Evolutionary conservation across 305 asterid species (phyloP).

Genomic region (Fraxinus albicans): DNA sequence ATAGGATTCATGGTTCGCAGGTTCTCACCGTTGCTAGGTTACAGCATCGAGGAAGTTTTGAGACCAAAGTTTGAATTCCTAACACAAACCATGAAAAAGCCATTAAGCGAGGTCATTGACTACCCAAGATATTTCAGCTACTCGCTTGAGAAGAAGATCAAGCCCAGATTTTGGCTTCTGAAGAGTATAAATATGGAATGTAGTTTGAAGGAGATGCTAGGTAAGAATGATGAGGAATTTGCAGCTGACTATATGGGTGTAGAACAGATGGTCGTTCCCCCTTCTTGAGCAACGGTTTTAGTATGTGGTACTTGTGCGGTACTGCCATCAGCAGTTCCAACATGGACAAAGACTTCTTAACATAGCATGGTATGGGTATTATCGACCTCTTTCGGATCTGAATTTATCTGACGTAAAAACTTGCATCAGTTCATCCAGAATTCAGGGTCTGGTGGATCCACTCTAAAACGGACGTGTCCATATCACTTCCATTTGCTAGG

Average conservation of each 20-base stretch:
- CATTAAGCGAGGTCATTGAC: constrained; percentile 61
- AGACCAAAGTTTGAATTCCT: constrained; percentile 81
- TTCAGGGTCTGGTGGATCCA: not conserved
- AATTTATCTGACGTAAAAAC: not conserved
- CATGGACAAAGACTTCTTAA: not conserved
- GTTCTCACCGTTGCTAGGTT: constrained; percentile 87
- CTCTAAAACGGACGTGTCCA: not conserved
- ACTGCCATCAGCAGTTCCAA: not conserved
- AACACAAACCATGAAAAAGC: constrained; percentile 59
- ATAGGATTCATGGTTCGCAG: constrained; percentile 65
- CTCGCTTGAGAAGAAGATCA: constrained; percentile 90
- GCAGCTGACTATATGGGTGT: constrained; percentile 55
- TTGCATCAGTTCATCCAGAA: not conserved
- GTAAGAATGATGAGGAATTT: constrained; percentile 85
- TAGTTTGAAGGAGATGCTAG: constrained; percentile 75
- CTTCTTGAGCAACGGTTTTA: constrained; percentile 23
- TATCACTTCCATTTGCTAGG: not conserved
- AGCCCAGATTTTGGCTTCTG: constrained; percentile 73
- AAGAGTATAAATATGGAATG: constrained; percentile 55
- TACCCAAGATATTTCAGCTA: constrained; percentile 94
- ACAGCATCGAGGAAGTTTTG: constrained; percentile 72
- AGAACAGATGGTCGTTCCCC: constrained; percentile 42
- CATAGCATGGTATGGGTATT: not conserved
- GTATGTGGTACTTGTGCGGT: not conserved
- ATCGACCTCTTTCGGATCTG: not conserved